Conservation (phyloP, 345 rosid genomes). For the Boechera divaricarpa region DNA sequence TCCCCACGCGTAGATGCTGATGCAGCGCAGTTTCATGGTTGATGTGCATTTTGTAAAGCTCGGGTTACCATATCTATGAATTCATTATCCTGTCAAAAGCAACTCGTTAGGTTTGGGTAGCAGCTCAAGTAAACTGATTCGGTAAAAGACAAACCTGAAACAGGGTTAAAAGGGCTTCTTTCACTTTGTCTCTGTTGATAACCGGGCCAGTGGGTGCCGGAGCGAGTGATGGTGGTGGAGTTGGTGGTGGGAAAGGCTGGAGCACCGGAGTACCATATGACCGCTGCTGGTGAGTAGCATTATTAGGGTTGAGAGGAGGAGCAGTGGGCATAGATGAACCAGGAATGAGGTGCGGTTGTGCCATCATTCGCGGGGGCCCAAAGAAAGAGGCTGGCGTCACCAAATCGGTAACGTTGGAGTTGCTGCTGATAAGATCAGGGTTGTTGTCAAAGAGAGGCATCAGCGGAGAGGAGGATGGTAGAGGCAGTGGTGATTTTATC, state of each 20-base stretch:
- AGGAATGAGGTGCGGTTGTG: constrained; percentile 48
- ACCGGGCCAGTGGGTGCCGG: constrained; percentile 55
- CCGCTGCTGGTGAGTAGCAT: constrained; percentile 59
- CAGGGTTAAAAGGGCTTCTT: constrained; percentile 73
- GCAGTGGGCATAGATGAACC: constrained; percentile 61
- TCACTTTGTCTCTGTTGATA: constrained; percentile 76
- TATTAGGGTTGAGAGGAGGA: constrained; percentile 60
- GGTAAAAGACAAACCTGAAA: constrained; percentile 67
- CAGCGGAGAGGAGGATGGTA: constrained; percentile 54
- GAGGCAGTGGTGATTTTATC: constrained; percentile 53
- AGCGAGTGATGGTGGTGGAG: constrained; percentile 86
- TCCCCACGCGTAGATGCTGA: constrained; percentile 18
- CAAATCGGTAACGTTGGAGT: constrained; percentile 58
- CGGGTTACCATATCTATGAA: constrained; percentile 76
- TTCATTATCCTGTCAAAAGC: constrained; percentile 65
- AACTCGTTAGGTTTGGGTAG: constrained; percentile 24
- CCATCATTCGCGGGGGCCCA: constrained; percentile 53
- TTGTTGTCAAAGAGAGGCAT: constrained; percentile 57
- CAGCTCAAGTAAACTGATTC: constrained; percentile 5
- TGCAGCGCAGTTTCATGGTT: constrained; percentile 44
- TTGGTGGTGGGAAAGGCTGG: constrained; percentile 97
- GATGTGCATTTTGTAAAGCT: constrained; percentile 75
- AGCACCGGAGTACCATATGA: constrained; percentile 81
- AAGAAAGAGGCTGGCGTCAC: constrained; percentile 79
- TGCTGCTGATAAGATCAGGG: constrained; percentile 47